These are phyloP conservation scores for Mortierella sp. DNA, from an alignment of 371 early-diverging fungal genomes.

Conservation along the genomic window DNA sequence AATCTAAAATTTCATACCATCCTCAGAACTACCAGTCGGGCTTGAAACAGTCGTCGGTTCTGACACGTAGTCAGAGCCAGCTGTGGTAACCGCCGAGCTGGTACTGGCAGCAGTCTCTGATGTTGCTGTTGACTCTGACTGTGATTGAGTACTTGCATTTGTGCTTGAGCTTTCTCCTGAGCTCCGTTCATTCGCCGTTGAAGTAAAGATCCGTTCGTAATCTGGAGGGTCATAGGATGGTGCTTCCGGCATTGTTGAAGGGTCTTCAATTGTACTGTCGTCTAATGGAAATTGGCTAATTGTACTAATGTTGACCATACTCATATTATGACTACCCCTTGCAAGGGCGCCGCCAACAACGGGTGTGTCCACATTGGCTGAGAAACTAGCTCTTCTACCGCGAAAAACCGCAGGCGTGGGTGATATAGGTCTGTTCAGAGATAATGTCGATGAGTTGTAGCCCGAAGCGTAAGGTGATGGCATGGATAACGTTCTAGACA, in stretches of 20 bases:
- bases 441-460: constrained; percentile 36
- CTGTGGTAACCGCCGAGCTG: neutral
- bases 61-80: neutral
- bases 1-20: constrained; percentile 19
- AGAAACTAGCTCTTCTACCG: constrained; percentile 51
- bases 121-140: neutral
- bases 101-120: neutral
- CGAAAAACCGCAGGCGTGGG: constrained; percentile 33
- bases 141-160: neutral
- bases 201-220: constrained; percentile 30
- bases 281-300: constrained; percentile 23
- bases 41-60: constrained; percentile 10
- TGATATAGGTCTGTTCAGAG: constrained; percentile 39
- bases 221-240: constrained; percentile 54
- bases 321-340: constrained; percentile 26
- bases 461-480: constrained; percentile 31
- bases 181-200: constrained; percentile 14
- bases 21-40: constrained; percentile 9
- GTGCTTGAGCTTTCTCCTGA: constrained; percentile 17
- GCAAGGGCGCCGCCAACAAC: constrained; percentile 10
- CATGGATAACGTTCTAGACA: constrained; percentile 47
- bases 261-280: constrained; percentile 17
- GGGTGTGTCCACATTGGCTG: constrained; percentile 48
- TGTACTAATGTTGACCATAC: constrained; percentile 48
- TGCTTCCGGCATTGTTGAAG: constrained; percentile 32